Evolutionary conservation across 2,329 filamentous ascomycete species (phyloP), one percentile per base, ranked within the genome.

Genomic region (Dactylellina haptotyla): DNA sequence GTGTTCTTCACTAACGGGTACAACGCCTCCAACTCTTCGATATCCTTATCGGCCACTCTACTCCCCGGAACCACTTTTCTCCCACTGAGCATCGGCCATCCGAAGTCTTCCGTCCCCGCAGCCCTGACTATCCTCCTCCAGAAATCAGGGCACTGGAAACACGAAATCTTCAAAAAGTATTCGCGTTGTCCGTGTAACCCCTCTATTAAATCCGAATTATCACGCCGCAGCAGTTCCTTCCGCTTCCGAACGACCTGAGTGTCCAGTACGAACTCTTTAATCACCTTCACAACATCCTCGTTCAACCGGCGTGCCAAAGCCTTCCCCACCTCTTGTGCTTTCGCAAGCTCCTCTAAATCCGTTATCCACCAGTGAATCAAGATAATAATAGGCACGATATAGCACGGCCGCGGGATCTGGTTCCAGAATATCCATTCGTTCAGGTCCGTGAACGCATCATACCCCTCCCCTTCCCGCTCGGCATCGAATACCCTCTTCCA

Each of bases 331-430:
- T 26, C 45, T 2, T 30, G 23, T 25, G 63, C 63, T 4, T 25
- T 23, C 23, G 32, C 39, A 16, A 56, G 25, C 4, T 51, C 32
- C 23, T 71, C 58, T 2, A 71, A 25, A 48, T 71, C 65, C 8
- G 41, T 26, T 28, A 71, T 58, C 65, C 65, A 71, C 23, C 30
- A n/a, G 5, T 69, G 56, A 26, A 69, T 14, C 20, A 69, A 25
- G 1, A 69, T 18, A 26, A 69, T 59, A 8, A 34, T 23, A 25
- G 48, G 43, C 6, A 45, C 34, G 56, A 62, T 54, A 1, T 18
- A 34, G 10, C n/a, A 14, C 14, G 56, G 48, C 9, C 2, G 0
- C 2, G 64, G 54, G 12, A 61, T 37, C 18, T 20, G 16, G 16
- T 25, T 16, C 28, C 18, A 37, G 9, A 51, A 26, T 18, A 56